Percentiles rank a stretch among this genome's conserved stretches.
These are phyloP conservation scores for Paratinospora sagittata DNA, from an alignment of 164 flowering plant species.

Conservation along the genomic window DNA sequence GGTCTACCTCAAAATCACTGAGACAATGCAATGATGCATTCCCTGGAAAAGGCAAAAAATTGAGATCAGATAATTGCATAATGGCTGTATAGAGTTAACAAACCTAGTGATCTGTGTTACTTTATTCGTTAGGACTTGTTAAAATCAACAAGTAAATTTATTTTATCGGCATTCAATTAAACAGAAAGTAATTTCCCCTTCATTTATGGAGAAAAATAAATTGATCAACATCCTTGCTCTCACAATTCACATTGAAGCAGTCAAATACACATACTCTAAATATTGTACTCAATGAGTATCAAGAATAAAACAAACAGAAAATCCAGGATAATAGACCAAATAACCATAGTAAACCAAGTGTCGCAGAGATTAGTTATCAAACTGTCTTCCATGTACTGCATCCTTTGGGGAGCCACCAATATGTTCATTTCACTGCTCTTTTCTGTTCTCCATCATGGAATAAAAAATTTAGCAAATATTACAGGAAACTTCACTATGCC, in stretches of 20 bases:
- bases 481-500: too few species aligned
- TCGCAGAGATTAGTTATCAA: too few species aligned
- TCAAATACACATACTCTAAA: not conserved
- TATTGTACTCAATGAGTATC: too few species aligned
- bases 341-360: too few species aligned
- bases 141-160: not conserved
- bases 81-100: not conserved
- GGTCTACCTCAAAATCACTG: conserved; percentile 58
- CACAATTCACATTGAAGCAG: not conserved
- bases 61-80: not conserved
- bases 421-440: too few species aligned
- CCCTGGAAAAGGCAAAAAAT: conserved; percentile 51
- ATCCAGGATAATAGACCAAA: too few species aligned
- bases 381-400: too few species aligned
- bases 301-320: too few species aligned
- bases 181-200: not conserved
- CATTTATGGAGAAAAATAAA: not conserved
- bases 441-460: too few species aligned
- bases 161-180: not conserved
- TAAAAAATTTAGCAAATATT: too few species aligned
- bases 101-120: not conserved
- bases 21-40: conserved; percentile 55
- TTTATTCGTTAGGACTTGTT: not conserved
- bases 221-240: not conserved
- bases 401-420: too few species aligned